Percentiles rank a stretch among this genome's conserved stretches.
These are phyloP conservation scores for Galeopsis tetrahit DNA, from an alignment of 257 asterid genomes.

Conservation along the genomic window DNA sequence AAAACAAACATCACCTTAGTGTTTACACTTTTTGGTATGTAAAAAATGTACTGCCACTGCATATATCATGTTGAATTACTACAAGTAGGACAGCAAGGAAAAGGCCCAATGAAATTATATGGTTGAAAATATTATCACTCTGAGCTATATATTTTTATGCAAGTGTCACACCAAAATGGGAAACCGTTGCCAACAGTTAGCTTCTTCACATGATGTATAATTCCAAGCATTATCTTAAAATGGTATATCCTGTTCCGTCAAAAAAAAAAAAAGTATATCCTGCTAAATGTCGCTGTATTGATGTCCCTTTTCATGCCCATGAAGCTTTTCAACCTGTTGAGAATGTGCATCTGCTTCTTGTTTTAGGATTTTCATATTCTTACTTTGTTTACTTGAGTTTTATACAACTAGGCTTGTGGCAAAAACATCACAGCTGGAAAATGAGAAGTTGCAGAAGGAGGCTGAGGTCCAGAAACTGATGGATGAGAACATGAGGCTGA, in stretches of 20 bases:
- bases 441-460: conserved; percentile 91
- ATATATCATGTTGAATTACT: neutral
- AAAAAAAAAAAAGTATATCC: too few species aligned
- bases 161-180: too few species aligned
- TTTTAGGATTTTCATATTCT: neutral
- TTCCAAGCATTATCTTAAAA: neutral
- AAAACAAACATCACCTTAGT: neutral
- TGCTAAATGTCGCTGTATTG: neutral
- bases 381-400: conserved; percentile 35
- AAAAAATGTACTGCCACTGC: neutral
- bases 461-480: conserved; percentile 84
- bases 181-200: too few species aligned
- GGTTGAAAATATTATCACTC: neutral
- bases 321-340: neutral
- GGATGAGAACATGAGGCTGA: conserved; percentile 85
- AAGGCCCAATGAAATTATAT: neutral
- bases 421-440: conserved; percentile 82
- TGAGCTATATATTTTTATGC: too few species aligned
- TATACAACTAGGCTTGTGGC: conserved; percentile 67
- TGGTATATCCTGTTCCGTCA: too few species aligned
- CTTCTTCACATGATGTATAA: too few species aligned
- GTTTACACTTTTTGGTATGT: neutral
- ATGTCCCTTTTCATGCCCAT: neutral
- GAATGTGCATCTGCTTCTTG: neutral
- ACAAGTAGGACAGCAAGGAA: neutral